phyloP scores from a whole-genome alignment of 2,329 filamentous ascomycete species.

The Xylaria sp. region DNA sequence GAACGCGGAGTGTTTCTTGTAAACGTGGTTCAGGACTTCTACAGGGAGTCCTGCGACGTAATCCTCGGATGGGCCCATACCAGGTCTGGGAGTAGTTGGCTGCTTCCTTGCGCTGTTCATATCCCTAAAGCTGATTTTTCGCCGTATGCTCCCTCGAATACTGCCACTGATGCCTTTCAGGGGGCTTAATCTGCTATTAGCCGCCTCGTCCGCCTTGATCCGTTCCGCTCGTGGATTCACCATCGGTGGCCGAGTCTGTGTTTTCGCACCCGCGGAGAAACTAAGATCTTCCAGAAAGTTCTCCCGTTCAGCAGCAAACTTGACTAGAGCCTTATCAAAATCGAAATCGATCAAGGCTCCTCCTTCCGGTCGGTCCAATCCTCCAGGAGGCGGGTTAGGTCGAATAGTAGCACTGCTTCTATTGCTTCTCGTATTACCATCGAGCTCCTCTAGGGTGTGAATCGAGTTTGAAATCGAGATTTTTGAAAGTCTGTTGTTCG shows the following conservation, averaged over 20 bases:
- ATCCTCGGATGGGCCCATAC: slow-evolving; percentile 61
- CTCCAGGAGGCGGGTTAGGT: slow-evolving; percentile 50
- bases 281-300: slow-evolving; percentile 92
- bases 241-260: slow-evolving; percentile 75
- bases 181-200: slow-evolving; percentile 64
- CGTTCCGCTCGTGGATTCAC: slow-evolving; percentile 83
- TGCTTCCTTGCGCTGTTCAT: slow-evolving; percentile 96
- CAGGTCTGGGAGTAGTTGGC: slow-evolving; percentile 77
- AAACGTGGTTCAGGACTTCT: slow-evolving; percentile 40
- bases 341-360: slow-evolving; percentile 75
- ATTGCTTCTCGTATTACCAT: slow-evolving; percentile 69
- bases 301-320: slow-evolving; percentile 95
- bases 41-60: slow-evolving; percentile 40
- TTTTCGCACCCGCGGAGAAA: slow-evolving; percentile 84
- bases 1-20: slow-evolving; percentile 39
- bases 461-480: slow-evolving; percentile 62
- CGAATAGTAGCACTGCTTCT: slow-evolving; percentile 73
- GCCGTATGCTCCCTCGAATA: slow-evolving; percentile 85
- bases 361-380: slow-evolving; percentile 48
- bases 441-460: slow-evolving; percentile 66
- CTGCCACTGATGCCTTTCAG: slow-evolving; percentile 68
- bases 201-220: slow-evolving; percentile 77
- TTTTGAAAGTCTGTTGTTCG: slow-evolving; percentile 67
- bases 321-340: slow-evolving; percentile 91
- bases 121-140: slow-evolving; percentile 91